Evolutionary conservation across 345 rosid species (phyloP).

Genomic region (Citrus cavaleriei): DNA sequence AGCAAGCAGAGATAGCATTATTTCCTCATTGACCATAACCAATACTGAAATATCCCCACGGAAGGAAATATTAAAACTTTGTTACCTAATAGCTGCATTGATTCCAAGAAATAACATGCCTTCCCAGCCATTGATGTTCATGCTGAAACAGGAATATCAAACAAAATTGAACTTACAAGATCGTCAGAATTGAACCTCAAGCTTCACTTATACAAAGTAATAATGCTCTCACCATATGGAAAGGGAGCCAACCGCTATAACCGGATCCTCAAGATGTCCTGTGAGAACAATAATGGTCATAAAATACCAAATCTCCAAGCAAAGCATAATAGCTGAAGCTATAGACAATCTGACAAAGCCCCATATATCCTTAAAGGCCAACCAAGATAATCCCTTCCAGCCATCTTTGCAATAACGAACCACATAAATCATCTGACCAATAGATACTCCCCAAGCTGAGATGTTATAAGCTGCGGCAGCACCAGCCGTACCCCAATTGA

Average conservation of each 20-base stretch:
- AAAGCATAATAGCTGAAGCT: conserved; percentile 96
- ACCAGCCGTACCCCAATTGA: conserved; percentile 73
- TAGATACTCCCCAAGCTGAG: conserved; percentile 67
- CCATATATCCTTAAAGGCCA: conserved; percentile 80
- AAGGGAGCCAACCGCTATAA: conserved; percentile 86
- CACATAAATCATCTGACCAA: conserved; percentile 73
- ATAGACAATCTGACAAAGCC: conserved; percentile 71
- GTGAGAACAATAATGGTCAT: conserved; percentile 94
- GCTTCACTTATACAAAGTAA: background rate
- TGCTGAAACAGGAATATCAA: conserved; percentile 41
- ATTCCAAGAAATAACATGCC: conserved; percentile 91
- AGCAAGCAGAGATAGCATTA: background rate
- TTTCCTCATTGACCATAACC: background rate
- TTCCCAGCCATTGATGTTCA: conserved; percentile 99
- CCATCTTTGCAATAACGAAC: conserved; percentile 87
- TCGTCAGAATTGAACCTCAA: background rate
- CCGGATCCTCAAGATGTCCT: conserved; percentile 85
- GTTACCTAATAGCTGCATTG: conserved; percentile 87
- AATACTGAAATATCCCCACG: background rate
- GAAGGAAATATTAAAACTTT: background rate
- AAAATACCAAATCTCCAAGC: conserved; percentile 97
- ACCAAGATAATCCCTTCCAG: conserved; percentile 84
- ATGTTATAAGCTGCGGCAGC: conserved; percentile 78
- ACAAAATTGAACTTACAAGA: background rate
- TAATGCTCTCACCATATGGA: conserved; percentile 61